phyloP scores from a whole-genome alignment of 1,284 basidiomycete species.

The Pseudozyma tsukubaensis region DNA sequence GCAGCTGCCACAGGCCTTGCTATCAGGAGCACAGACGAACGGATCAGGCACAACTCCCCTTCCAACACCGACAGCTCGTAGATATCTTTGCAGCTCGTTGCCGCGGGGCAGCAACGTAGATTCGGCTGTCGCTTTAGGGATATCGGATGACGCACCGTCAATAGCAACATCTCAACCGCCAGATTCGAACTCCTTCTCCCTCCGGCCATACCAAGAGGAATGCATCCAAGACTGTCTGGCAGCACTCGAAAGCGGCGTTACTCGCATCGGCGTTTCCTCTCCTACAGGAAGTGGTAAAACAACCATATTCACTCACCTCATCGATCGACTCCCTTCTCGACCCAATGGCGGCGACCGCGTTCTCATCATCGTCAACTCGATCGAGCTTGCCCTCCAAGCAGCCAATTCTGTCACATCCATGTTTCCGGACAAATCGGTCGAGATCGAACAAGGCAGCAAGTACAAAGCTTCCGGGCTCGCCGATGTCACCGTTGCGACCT shows the following conservation, averaged over 20 bases:
- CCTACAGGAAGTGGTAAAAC: slow-evolving; percentile 90
- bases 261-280: slow-evolving; percentile 88
- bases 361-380: slow-evolving; percentile 85
- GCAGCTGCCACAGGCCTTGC: too few species aligned
- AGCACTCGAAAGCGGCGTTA: slow-evolving; percentile 76
- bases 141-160: background rate
- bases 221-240: slow-evolving; percentile 83
- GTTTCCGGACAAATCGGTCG: slow-evolving; percentile 81
- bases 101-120: too few species aligned
- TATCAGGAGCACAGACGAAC: too few species aligned
- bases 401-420: slow-evolving; percentile 78
- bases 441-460: slow-evolving; percentile 88
- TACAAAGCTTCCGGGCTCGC: slow-evolving; percentile 82
- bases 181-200: slow-evolving; percentile 55
- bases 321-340: slow-evolving; percentile 41
- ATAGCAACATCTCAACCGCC: background rate
- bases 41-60: too few species aligned
- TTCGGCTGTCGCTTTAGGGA: too few species aligned
- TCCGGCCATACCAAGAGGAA: slow-evolving; percentile 86
- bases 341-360: slow-evolving; percentile 71
- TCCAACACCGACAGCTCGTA: too few species aligned
- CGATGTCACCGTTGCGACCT: slow-evolving; percentile 90
- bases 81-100: too few species aligned
- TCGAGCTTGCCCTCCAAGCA: slow-evolving; percentile 89
- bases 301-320: slow-evolving; percentile 76